Base-by-base conservation (phyloP, 1,284 basidiomycete species). In the Apiotrichum montevideense region DNA sequence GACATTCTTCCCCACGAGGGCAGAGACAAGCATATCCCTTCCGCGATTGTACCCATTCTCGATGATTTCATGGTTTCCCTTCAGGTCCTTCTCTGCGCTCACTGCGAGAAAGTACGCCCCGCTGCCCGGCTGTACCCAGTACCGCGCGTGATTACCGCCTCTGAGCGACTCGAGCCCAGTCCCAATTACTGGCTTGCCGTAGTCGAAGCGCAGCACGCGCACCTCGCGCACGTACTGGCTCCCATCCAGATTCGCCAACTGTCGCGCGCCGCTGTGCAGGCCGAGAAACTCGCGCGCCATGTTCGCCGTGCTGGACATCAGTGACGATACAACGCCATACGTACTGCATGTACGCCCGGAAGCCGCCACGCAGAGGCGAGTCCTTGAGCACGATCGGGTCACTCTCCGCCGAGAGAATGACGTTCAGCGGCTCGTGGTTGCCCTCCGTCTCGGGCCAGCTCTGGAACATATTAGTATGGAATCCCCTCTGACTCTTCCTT, bases 61-160 rank as follows among this genome's bases (percentile, higher is more conserved):
- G 3, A 83, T 65, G 65, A 86, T 84, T 59, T 82, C 79, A 68
- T 87, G 85, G 4, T 76, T 62, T 82, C 82, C 57, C 3, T 79
- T 74, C 39, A 87, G 78, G 35, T 86, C 83, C 70, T 81, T 72
- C 73, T 93, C 90, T 63, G 87, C 87, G 0, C 87, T 89, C 6
- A 80, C 78, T 1, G 89, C 92, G 77, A 96, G 79, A 72, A 97
- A 97, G 56, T 88, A 81, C 6, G 92, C 91, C 8, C 76, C 59
- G 3, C 79, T 75, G 0, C 86, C 87, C 58, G 87, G 80, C 75
- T 96, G 92, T 1, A 81, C 73, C 88, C 90, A 98, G 75, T 93
- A 94, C 33, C 94, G 83, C 72, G 94, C 85, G 70, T 98, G 94
- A 66, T 88, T 84, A 5, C 94, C 94, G 10, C 94, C 94, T 60